Evolutionary conservation across 345 rosid genomes (phyloP).

Genomic region (Eutrema heterophyllum): DNA sequence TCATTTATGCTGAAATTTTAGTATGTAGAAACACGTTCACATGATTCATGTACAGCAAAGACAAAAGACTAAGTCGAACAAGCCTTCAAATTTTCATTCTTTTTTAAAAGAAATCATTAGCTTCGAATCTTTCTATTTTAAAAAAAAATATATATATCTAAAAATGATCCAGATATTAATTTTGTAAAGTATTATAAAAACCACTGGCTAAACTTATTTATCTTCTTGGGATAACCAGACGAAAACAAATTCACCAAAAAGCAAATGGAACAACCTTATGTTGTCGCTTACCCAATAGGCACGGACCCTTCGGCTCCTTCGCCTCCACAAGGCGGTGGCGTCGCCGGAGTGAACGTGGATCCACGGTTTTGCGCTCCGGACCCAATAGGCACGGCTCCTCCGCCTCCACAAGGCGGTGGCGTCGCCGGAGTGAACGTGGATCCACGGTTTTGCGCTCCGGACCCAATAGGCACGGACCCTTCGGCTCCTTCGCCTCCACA

Average conservation of each 20-base stretch:
- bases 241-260: not conserved
- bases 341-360: slow-evolving; percentile 24
- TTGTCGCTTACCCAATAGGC: slow-evolving; percentile 27
- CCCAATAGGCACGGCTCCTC: slow-evolving; percentile 22
- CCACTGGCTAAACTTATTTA: no score
- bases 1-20: not conserved
- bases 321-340: slow-evolving; percentile 15
- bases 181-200: no score
- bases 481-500: slow-evolving; percentile 14
- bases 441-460: no score
- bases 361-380: slow-evolving; percentile 35
- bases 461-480: no score
- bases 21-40: no score
- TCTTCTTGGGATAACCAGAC: no score
- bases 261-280: slow-evolving; percentile 28
- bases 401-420: slow-evolving; percentile 15
- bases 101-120: no score
- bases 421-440: slow-evolving; percentile 16
- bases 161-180: not conserved
- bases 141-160: no score
- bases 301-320: slow-evolving; percentile 6
- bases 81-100: no score
- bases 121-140: no score
- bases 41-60: no score
- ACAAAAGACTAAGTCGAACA: no score